Conservation (phyloP, 805 yeast genomes). For the Teunomyces kruisii region DNA sequence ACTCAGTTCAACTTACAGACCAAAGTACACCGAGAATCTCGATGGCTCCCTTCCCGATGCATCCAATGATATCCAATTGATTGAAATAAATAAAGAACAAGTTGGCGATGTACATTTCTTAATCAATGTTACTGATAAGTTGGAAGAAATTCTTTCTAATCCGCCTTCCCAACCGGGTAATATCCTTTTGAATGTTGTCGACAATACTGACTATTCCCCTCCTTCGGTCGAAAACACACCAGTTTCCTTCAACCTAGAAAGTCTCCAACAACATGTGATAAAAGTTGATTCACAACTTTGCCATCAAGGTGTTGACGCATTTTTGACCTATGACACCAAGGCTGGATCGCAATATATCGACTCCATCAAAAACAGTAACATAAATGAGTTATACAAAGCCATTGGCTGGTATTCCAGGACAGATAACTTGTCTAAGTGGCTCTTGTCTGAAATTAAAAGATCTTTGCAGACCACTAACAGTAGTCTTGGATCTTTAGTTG, state of each 20-base stretch:
- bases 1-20: constrained; percentile 25
- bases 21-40: constrained; percentile 16
- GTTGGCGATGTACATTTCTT: constrained; percentile 21
- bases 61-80: constrained; percentile 16
- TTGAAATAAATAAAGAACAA: constrained; percentile 20
- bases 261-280: constrained; percentile 22
- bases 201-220: constrained; percentile 39
- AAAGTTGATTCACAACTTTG: constrained; percentile 31
- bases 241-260: constrained; percentile 17
- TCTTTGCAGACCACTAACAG: constrained; percentile 14
- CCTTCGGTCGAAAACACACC: constrained; percentile 30
- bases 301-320: constrained; percentile 28
- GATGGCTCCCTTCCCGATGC: constrained; percentile 2
- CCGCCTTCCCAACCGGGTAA: constrained; percentile 12
- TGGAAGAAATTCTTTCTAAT: constrained; percentile 12
- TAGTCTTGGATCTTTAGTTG: constrained; percentile 15
- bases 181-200: constrained; percentile 35
- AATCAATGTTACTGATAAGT: constrained; percentile 21
- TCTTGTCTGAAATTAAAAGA: constrained; percentile 12
- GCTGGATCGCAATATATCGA: constrained; percentile 33
- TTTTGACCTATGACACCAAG: constrained; percentile 27
- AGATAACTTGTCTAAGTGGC: constrained; percentile 24
- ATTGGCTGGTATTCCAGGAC: constrained; percentile 27
- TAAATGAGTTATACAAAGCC: constrained; percentile 32
- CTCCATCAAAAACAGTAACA: constrained; percentile 32